phyloP scores from a whole-genome alignment of 2,329 filamentous ascomycete genomes.

The Trichophyton verrucosum region DNA sequence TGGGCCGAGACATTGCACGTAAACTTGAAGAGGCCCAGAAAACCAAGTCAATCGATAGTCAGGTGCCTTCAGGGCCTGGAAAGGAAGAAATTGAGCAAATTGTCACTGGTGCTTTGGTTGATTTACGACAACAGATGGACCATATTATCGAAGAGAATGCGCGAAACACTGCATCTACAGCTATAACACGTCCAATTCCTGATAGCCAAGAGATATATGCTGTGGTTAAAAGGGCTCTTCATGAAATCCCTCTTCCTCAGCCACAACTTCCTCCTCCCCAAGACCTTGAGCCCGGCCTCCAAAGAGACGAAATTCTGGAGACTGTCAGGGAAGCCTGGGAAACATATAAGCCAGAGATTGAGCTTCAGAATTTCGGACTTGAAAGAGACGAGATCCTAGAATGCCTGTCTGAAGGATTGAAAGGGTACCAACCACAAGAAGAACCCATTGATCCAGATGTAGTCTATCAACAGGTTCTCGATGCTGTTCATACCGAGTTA shows the following conservation, averaged over 20 bases:
- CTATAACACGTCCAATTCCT: slow-evolving; percentile 50
- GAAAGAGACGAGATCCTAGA: slow-evolving; percentile 82
- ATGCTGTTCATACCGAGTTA: slow-evolving; percentile 73
- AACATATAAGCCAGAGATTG: slow-evolving; percentile 84
- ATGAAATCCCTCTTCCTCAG: slow-evolving; percentile 47
- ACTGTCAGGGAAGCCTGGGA: slow-evolving; percentile 88
- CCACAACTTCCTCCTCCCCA: slow-evolving; percentile 37
- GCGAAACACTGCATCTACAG: slow-evolving; percentile 53
- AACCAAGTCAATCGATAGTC: slow-evolving; percentile 34
- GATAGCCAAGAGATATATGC: slow-evolving; percentile 80
- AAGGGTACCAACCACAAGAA: slow-evolving; percentile 50
- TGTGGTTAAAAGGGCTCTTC: slow-evolving; percentile 62
- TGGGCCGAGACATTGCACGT: slow-evolving; percentile 81
- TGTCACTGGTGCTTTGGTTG: slow-evolving; percentile 65
- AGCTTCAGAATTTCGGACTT: slow-evolving; percentile 77
- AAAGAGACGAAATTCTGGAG: slow-evolving; percentile 70
- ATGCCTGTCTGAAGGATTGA: slow-evolving; percentile 73
- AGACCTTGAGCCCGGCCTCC: slow-evolving; percentile 42
- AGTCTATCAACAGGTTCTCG: slow-evolving; percentile 72
- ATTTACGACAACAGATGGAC: slow-evolving; percentile 76
- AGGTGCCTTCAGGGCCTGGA: slow-evolving; percentile 39
- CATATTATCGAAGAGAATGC: slow-evolving; percentile 64
- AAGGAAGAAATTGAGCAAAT: slow-evolving; percentile 64
- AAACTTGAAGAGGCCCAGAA: slow-evolving; percentile 55
- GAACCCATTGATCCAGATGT: slow-evolving; percentile 41